phyloP scores from a whole-genome alignment of 768 basidiomycete species.

The Phylloporus arenicola region DNA sequence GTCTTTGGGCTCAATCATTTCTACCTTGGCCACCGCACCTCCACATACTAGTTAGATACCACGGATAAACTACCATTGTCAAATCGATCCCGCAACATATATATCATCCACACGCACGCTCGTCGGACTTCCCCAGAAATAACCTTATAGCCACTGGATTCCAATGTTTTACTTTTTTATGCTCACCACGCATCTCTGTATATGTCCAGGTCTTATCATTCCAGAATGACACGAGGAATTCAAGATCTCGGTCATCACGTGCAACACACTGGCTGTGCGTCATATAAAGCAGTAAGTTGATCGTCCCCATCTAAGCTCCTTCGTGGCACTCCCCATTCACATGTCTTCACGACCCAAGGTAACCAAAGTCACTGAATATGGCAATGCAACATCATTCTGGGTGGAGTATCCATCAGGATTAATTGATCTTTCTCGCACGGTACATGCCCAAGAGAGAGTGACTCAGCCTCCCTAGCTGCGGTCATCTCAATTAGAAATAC shows the following conservation, averaged over 20 bases:
- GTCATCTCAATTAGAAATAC: slow-evolving; percentile 46
- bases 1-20: slow-evolving; percentile 4
- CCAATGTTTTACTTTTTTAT: not conserved
- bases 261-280: not conserved
- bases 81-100: slow-evolving; percentile 9
- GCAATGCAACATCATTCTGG: slow-evolving; percentile 54
- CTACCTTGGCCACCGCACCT: slow-evolving; percentile 1
- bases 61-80: slow-evolving; percentile 8
- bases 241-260: not conserved
- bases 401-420: slow-evolving; percentile 64
- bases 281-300: not conserved
- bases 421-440: slow-evolving; percentile 52
- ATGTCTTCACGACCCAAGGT: slow-evolving; percentile 47
- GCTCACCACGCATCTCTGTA: slow-evolving; percentile 5
- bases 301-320: not conserved
- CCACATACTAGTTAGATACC: slow-evolving; percentile 17
- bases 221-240: slow-evolving; percentile 4
- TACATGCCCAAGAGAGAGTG: slow-evolving; percentile 30
- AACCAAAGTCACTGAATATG: slow-evolving; percentile 45
- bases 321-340: slow-evolving; percentile 3
- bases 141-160: slow-evolving; percentile 7
- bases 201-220: slow-evolving; percentile 10
- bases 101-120: slow-evolving; percentile 14
- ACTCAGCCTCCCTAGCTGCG: slow-evolving; percentile 29
- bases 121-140: too few species aligned